phyloP scores from a whole-genome alignment of 305 asterid genomes.

The Fraxinus albicans region DNA sequence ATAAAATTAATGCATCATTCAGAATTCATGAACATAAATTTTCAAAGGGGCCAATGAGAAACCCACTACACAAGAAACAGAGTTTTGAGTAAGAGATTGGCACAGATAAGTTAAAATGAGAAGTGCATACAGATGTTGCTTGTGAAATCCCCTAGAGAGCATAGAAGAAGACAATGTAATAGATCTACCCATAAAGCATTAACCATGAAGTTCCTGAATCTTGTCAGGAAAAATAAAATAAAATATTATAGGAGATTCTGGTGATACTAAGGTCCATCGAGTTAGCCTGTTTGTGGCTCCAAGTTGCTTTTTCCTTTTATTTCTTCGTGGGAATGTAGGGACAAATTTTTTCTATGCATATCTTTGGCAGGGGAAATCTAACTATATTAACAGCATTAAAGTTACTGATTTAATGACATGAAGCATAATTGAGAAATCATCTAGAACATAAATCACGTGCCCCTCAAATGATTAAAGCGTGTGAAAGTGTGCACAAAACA shows the following conservation, averaged over 20 bases:
- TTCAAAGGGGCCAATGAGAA: neutral
- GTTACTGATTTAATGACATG: neutral
- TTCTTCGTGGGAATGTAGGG: neutral
- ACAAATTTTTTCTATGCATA: neutral
- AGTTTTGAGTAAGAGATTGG: neutral
- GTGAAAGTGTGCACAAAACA: neutral
- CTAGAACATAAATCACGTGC: neutral
- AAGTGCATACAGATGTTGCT: neutral
- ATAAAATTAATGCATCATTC: conserved; percentile 4
- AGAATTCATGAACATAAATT: conserved; percentile 2
- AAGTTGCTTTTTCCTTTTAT: neutral
- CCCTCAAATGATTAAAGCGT: neutral
- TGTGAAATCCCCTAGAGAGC: neutral
- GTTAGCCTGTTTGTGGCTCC: neutral
- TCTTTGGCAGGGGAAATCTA: neutral
- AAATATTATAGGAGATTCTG: neutral
- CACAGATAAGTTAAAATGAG: neutral
- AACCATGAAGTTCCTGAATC: neutral
- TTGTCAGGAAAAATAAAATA: neutral
- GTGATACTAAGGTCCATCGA: neutral
- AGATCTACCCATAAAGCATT: neutral
- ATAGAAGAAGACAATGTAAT: neutral
- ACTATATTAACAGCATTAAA: neutral
- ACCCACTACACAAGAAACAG: neutral
- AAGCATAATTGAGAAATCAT: neutral